Conservation (phyloP, 331 rosid species). For the Arachis monticola region DNA sequence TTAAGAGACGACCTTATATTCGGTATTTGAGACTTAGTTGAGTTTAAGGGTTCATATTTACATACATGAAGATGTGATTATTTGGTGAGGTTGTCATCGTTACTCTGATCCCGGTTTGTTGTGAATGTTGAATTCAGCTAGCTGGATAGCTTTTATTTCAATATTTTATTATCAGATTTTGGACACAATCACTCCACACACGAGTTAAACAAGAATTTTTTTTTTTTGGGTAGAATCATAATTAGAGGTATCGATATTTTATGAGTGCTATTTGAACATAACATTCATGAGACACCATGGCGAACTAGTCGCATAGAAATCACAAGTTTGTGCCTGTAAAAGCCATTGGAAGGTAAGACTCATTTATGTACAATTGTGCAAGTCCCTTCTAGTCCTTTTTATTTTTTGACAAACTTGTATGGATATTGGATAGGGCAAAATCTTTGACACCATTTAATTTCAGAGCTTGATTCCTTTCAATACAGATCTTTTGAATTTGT, state of each 20-base stretch:
- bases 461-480: neutral
- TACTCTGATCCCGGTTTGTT: neutral
- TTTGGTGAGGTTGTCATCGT: slow-evolving; percentile 2
- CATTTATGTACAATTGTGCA: neutral
- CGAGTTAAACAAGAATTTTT: neutral
- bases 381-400: slow-evolving; percentile 13
- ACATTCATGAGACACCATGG: neutral
- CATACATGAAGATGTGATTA: neutral
- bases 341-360: neutral
- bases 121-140: slow-evolving; percentile 4
- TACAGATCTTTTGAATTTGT: slow-evolving; percentile 18
- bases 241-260: neutral
- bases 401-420: slow-evolving; percentile 5
- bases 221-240: neutral
- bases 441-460: slow-evolving; percentile 10
- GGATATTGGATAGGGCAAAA: neutral
- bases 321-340: neutral
- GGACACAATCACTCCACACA: slow-evolving; percentile 2
- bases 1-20: too few species aligned
- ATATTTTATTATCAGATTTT: neutral
- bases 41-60: too few species aligned
- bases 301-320: too few species aligned
- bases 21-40: too few species aligned
- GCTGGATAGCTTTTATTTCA: slow-evolving; percentile 3
- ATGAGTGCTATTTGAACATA: slow-evolving; percentile 1